A percentile compares a stretch with the other conserved stretches of the same genome.
Evolutionary conservation across 768 basidiomycete genomes (phyloP).

Genomic region (Pilatotrama ljubarskyi): DNA sequence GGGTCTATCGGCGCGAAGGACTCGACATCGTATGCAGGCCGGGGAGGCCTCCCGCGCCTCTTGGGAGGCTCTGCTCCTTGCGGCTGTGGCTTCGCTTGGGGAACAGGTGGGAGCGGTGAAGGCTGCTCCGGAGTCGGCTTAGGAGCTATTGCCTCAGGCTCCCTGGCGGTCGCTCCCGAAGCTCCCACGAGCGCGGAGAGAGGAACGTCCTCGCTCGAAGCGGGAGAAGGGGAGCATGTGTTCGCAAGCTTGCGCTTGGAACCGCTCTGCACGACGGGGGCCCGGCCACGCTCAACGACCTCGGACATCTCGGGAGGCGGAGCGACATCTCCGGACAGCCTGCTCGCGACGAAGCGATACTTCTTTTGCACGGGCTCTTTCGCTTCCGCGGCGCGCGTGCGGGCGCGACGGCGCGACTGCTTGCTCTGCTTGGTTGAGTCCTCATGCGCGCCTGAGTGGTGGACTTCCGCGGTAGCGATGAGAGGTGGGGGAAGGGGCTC

Average conservation of each 20-base stretch:
- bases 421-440: neutral
- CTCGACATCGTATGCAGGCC: slow-evolving; percentile 11
- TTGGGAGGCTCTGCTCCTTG: neutral
- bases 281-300: neutral
- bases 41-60: slow-evolving; percentile 10
- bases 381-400: neutral
- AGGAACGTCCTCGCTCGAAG: slow-evolving; percentile 9
- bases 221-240: neutral
- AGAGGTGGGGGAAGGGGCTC: neutral
- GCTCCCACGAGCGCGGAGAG: neutral
- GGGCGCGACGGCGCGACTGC: neutral
- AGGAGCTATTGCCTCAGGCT: neutral
- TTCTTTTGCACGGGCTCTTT: neutral
- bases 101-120: neutral
- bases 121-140: neutral
- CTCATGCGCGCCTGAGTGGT: neutral
- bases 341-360: slow-evolving; percentile 18
- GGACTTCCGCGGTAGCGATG: neutral
- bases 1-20: slow-evolving; percentile 11
- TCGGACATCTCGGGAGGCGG: neutral
- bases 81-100: neutral
- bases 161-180: neutral
- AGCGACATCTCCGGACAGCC: neutral
- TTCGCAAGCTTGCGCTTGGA: slow-evolving; percentile 3
- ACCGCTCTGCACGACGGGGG: neutral